Conservation (phyloP, 768 basidiomycete genomes). For the Royoungia palumana region DNA sequence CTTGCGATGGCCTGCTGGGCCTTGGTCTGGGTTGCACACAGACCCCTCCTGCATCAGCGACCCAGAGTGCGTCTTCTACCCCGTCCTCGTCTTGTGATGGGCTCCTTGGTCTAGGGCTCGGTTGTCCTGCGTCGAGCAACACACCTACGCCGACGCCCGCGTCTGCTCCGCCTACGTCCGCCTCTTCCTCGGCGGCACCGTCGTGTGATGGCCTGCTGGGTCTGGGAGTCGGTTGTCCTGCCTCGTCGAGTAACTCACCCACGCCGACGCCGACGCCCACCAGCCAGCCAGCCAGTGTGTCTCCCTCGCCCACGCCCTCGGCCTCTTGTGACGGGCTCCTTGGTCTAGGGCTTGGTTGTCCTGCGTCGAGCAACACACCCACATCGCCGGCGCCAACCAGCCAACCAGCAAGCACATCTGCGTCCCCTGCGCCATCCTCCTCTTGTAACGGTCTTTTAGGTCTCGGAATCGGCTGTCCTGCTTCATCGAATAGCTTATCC, state of each 20-base stretch:
- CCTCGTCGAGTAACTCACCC: conserved; percentile 2
- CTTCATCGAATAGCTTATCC: not conserved
- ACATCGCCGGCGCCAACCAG: not conserved
- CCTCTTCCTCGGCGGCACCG: not conserved
- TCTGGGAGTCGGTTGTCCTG: conserved; percentile 11
- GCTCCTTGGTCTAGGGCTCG: not conserved
- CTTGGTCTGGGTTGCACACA: conserved; percentile 17
- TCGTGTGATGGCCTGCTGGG: conserved; percentile 9
- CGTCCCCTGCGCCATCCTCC: not conserved
- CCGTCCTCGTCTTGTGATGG: conserved; percentile 1
- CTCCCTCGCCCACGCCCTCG: not conserved
- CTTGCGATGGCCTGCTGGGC: conserved; percentile 21
- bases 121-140: conserved; percentile 1
- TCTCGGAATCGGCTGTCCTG: conserved; percentile 8
- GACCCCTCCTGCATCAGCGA: not conserved
- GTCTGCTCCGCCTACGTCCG: not conserved
- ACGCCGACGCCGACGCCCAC: conserved; percentile 6
- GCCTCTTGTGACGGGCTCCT: conserved; percentile 10
- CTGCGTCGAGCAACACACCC: not conserved
- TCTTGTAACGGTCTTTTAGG: conserved; percentile 11
- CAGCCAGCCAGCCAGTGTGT: not conserved
- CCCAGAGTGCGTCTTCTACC: not conserved
- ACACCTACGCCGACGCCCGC: not conserved
- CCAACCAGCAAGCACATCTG: not conserved
- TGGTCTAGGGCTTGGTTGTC: conserved; percentile 11